phyloP scores from a whole-genome alignment of 495 filamentous ascomycete species.

The Aspergillus hancockii region DNA sequence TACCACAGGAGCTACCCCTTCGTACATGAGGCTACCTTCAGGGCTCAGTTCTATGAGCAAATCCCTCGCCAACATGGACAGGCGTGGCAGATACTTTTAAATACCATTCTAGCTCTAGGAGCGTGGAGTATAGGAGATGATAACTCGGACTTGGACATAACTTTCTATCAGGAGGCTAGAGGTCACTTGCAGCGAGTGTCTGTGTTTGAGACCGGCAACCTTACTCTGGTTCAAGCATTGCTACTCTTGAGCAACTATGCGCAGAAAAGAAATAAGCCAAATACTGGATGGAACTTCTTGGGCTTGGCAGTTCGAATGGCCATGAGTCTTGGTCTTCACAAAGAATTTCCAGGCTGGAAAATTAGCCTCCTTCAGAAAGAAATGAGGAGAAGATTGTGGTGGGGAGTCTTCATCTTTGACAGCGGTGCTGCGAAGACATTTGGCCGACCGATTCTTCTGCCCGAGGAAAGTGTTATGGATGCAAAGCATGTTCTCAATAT shows the following conservation, averaged over 20 bases:
- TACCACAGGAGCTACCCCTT: slow-evolving; percentile 58
- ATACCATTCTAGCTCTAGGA: slow-evolving; percentile 52
- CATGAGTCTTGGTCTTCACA: slow-evolving; percentile 56
- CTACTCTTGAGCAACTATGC: slow-evolving; percentile 54
- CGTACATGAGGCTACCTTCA: slow-evolving; percentile 55
- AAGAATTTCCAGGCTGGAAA: slow-evolving; percentile 56
- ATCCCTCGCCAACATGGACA: slow-evolving; percentile 48
- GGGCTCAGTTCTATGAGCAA: slow-evolving; percentile 55
- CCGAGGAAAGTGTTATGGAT: slow-evolving; percentile 49
- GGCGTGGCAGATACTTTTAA: slow-evolving; percentile 54
- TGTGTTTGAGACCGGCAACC: slow-evolving; percentile 53
- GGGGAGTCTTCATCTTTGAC: slow-evolving; percentile 52
- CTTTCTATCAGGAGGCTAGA: slow-evolving; percentile 50
- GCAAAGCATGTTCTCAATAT: slow-evolving; percentile 51
- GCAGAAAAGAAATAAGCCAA: slow-evolving; percentile 58
- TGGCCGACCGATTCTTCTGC: slow-evolving; percentile 48
- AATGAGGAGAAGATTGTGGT: slow-evolving; percentile 47
- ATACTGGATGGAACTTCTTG: slow-evolving; percentile 57
- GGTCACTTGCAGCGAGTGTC: slow-evolving; percentile 45
- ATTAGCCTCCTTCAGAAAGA: slow-evolving; percentile 52
- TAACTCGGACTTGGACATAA: slow-evolving; percentile 48
- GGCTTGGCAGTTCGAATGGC: slow-evolving; percentile 54
- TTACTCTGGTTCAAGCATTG: slow-evolving; percentile 53
- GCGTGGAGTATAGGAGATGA: slow-evolving; percentile 54
- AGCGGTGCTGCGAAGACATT: slow-evolving; percentile 51